These are phyloP conservation scores for Aspergillus egyptiacus DNA, from an alignment of 495 filamentous ascomycete genomes.

Conservation along the genomic window DNA sequence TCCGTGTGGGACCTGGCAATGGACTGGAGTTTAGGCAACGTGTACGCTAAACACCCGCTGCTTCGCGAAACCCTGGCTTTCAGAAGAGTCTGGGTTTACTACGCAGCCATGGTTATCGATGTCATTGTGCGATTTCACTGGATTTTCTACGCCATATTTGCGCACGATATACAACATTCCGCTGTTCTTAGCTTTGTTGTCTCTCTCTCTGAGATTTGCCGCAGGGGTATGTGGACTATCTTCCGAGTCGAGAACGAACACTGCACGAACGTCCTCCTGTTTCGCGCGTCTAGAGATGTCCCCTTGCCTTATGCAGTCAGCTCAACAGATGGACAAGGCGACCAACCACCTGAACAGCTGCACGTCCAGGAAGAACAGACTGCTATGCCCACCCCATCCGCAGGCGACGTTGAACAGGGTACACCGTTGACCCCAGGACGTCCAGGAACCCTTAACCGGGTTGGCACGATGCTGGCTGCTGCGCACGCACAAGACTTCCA, in stretches of 20 bases:
- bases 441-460: constrained; percentile 36
- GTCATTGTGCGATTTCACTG: constrained; percentile 90
- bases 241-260: constrained; percentile 98
- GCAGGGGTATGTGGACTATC: constrained; percentile 82
- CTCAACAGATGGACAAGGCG: constrained; percentile 21
- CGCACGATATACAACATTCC: constrained; percentile 70
- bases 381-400: constrained; percentile 20
- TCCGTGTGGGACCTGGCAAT: constrained; percentile 95
- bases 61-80: constrained; percentile 77
- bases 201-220: constrained; percentile 66
- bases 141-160: constrained; percentile 89
- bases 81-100: constrained; percentile 74
- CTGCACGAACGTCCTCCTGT: constrained; percentile 76
- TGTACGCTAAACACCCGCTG: constrained; percentile 59
- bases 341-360: constrained; percentile 19
- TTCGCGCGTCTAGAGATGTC: constrained; percentile 75
- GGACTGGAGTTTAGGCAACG: constrained; percentile 87
- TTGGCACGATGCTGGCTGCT: constrained; percentile 57
- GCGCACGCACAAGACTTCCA: constrained; percentile 89
- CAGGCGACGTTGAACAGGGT: constrained; percentile 30
- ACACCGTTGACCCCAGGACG: constrained; percentile 26
- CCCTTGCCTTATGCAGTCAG: constrained; percentile 72
- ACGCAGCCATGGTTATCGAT: constrained; percentile 74
- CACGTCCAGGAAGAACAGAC: constrained; percentile 29
- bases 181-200: constrained; percentile 72